phyloP scores from a whole-genome alignment of 192 early-diverging fungal genomes.

The Gamsiella multidivaricata region DNA sequence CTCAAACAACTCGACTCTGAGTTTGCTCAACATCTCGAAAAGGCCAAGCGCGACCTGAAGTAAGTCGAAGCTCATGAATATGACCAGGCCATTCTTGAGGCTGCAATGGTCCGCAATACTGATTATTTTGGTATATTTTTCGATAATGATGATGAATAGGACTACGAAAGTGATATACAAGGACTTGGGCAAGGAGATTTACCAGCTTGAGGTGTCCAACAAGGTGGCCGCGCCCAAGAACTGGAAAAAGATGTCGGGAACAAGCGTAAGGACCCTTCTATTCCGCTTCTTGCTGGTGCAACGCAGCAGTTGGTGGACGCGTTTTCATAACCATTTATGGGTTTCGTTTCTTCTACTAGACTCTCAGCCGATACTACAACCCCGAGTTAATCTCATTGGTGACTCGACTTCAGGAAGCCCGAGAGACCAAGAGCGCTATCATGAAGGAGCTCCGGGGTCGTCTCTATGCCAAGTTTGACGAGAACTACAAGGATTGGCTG shows the following conservation, averaged over 20 bases:
- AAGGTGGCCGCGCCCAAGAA: conserved; percentile 77
- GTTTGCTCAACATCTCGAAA: conserved; percentile 75
- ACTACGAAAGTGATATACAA: conserved; percentile 79
- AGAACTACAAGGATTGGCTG: conserved; percentile 77
- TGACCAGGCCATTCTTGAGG: background rate
- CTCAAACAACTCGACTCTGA: conserved; percentile 71
- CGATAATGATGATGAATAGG: conserved; percentile 35
- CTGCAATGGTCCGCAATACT: too few species aligned
- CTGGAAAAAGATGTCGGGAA: conserved; percentile 84
- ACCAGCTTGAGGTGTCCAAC: conserved; percentile 91
- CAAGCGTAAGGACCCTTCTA: conserved; percentile 69
- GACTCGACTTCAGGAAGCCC: conserved; percentile 78
- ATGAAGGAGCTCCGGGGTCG: conserved; percentile 77
- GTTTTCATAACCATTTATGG: too few species aligned
- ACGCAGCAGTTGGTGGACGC: too few species aligned
- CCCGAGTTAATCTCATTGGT: conserved; percentile 71
- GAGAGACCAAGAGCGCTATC: conserved; percentile 82
- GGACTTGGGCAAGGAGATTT: conserved; percentile 95
- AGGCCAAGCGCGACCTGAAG: conserved; percentile 71
- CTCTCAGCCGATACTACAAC: conserved; percentile 89
- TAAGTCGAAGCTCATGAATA: conserved; percentile 47
- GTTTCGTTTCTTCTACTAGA: conserved; percentile 35
- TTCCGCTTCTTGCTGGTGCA: background rate
- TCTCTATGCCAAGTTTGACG: conserved; percentile 89
- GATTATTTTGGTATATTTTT: background rate